These are phyloP conservation scores for Vaccinium macrocarpon DNA, from an alignment of 148 eudicot genomes.

Conservation along the genomic window DNA sequence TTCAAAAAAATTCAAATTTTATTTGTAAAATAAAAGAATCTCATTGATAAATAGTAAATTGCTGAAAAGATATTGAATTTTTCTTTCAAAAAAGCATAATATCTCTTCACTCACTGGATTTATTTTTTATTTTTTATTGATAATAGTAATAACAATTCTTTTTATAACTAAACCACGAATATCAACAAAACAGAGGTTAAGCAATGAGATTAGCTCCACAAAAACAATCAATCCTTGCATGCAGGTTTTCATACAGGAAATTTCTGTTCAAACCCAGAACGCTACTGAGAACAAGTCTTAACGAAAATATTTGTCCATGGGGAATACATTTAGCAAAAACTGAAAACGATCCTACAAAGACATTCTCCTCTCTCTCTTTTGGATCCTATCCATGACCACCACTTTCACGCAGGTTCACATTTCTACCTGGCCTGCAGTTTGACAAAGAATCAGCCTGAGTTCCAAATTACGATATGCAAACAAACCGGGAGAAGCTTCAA, in stretches of 20 bases:
- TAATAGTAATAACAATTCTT: background rate
- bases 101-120: background rate
- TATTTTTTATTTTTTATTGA: no score
- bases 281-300: background rate
- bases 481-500: background rate
- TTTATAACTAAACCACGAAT: background rate
- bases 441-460: background rate
- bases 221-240: background rate
- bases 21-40: no score
- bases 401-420: background rate
- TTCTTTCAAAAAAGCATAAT: no score
- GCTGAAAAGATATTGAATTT: no score
- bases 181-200: background rate
- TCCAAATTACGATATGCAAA: background rate
- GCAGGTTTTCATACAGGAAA: background rate
- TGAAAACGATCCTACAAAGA: background rate
- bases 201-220: background rate
- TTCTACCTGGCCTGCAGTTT: conserved; percentile 3
- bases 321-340: background rate
- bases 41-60: no score
- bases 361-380: background rate
- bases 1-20: no score
- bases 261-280: background rate
- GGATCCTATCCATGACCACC: background rate
- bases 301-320: background rate